phyloP scores from a whole-genome alignment of 768 basidiomycete species.

The Hypholoma fasciculare region DNA sequence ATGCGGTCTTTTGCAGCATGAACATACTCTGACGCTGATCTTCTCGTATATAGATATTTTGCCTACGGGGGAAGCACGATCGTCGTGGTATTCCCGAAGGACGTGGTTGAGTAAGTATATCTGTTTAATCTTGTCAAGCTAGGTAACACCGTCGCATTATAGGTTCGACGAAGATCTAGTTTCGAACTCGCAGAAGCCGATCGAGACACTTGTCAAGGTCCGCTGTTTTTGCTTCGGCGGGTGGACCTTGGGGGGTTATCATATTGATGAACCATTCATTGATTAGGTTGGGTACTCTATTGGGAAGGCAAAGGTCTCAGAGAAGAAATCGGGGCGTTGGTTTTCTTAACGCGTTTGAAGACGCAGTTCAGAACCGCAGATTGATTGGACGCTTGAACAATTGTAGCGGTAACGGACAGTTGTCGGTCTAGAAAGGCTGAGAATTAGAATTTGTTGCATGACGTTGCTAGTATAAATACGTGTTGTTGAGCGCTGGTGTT shows the following conservation, averaged over 20 bases:
- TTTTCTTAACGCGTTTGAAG: background rate
- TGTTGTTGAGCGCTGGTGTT: background rate
- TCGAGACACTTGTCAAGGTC: slow-evolving; percentile 74
- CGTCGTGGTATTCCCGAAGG: slow-evolving; percentile 58
- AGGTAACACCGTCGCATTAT: background rate
- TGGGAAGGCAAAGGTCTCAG: background rate
- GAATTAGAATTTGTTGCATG: no score
- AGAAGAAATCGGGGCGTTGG: background rate
- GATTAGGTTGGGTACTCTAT: slow-evolving; percentile 4
- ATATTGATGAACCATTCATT: background rate
- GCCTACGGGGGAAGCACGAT: slow-evolving; percentile 81
- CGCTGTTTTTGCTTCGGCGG: background rate
- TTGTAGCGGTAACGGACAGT: no score
- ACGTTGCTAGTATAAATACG: background rate
- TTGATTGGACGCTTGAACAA: no score
- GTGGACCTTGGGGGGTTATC: background rate
- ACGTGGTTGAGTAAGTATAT: slow-evolving; percentile 41
- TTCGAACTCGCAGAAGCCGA: slow-evolving; percentile 46
- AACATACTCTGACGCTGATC: background rate
- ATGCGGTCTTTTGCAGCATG: background rate
- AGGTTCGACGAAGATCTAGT: slow-evolving; percentile 67
- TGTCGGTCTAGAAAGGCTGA: no score
- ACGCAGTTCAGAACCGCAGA: no score
- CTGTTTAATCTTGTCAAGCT: background rate
- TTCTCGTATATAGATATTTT: slow-evolving; percentile 47